Percentiles rank a stretch among this genome's conserved stretches.
These are phyloP conservation scores for Botrytis squamosa DNA, from an alignment of 2,329 filamentous ascomycete species.

Conservation along the genomic window DNA sequence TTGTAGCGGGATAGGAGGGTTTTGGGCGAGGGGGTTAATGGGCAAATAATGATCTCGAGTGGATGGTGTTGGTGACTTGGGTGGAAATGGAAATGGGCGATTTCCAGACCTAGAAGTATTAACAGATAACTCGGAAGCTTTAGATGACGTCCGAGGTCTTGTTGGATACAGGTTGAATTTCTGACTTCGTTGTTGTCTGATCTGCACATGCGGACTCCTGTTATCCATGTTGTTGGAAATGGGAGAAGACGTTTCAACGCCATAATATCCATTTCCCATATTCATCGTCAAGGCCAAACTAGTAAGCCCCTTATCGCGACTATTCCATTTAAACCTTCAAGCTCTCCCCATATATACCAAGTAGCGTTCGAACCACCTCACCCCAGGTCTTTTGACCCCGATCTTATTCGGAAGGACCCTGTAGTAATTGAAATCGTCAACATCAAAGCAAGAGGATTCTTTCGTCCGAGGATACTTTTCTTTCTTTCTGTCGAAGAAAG, in stretches of 20 bases:
- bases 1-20: constrained; percentile 20
- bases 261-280: constrained; percentile 32
- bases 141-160: constrained; percentile 31
- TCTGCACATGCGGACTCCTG: constrained; percentile 22
- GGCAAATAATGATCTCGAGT: constrained; percentile 15
- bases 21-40: constrained; percentile 5
- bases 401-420: constrained; percentile 24
- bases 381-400: constrained; percentile 25
- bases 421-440: constrained; percentile 16
- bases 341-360: not conserved
- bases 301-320: not conserved
- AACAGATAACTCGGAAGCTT: constrained; percentile 22
- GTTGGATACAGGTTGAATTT: constrained; percentile 37
- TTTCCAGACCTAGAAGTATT: constrained; percentile 1
- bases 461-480: constrained; percentile 5
- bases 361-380: constrained; percentile 12
- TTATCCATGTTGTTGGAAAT: constrained; percentile 15
- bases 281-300: constrained; percentile 26
- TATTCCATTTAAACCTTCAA: constrained; percentile 18
- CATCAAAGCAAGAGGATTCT: constrained; percentile 14
- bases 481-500: constrained; percentile 11
- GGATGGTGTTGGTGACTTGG: constrained; percentile 26
- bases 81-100: constrained; percentile 20
- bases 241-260: constrained; percentile 23
- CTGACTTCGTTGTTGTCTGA: constrained; percentile 32